Evolutionary conservation across 2,329 filamentous ascomycete genomes (phyloP), one percentile per base, ranked within the genome.

Genomic region (Epicoccum sorghinum): DNA sequence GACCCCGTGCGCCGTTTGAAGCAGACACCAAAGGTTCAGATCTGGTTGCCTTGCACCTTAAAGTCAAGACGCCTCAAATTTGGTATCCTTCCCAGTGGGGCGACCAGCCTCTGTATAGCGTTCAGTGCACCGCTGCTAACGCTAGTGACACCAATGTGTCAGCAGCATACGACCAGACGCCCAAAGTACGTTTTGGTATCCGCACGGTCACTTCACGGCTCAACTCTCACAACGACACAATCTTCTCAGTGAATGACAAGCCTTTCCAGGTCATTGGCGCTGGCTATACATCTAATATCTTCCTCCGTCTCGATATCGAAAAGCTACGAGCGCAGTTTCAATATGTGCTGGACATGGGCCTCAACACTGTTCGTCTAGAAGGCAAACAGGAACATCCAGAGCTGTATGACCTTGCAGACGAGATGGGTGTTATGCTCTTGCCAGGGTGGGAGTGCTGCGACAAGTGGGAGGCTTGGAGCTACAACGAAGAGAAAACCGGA

Each of bases 401-500:
- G 57, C 71, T 88, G 0, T 88, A 87, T 62, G 76, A 82, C 0
- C 73, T 86, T 2, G 82, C 85, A 1, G 84, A 87, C 61, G 74
- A 78, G 3, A 73, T 86, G 62, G 86, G 86, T 0, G 62, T 88
- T 32, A 86, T 88, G 83, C 69, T 88, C 0, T 74, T 88, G 33
- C 75, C 84, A 0, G 86, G 86, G 0, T 88, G 85, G 84, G 85
- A 87, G 56, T 88, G 86, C 68, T 88, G 86, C 66, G 83, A 87
- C 60, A 88, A 88, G 65, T 88, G 86, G 86, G 86, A 88, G 63
- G 82, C 80, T 0, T 88, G 84, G 84, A 68, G 64, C 1, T 86
- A 87, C 67, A 87, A 87, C 60, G 67, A 81, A 10, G 81, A 88
- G n/a, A 75, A 70, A 1, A 53, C 64, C 8, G 79, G 76, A 0